These are phyloP conservation scores for Pseudopithomyces chartarum DNA, from an alignment of 2,329 filamentous ascomycete species.

Conservation along the genomic window DNA sequence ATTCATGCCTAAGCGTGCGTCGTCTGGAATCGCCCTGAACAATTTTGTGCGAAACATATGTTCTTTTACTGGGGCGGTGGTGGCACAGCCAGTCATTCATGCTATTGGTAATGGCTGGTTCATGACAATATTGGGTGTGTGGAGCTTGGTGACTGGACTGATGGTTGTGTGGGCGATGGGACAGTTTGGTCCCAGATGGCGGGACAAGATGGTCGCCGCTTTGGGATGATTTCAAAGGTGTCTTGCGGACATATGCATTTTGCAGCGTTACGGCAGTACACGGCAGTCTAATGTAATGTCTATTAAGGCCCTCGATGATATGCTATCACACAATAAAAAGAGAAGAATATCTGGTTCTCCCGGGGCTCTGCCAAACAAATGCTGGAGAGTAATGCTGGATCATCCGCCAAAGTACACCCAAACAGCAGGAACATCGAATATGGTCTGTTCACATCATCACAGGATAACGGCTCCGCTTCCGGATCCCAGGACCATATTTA, in stretches of 20 bases:
- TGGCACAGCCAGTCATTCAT: conserved; percentile 41
- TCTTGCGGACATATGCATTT: background rate
- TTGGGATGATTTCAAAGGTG: conserved; percentile 16
- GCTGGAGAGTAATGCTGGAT: background rate
- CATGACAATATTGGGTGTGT: conserved; percentile 51
- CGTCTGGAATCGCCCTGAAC: conserved; percentile 45
- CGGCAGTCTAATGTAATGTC: background rate
- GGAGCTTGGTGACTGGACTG: conserved; percentile 47
- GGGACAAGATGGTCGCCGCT: conserved; percentile 62
- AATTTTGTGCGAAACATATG: conserved; percentile 48
- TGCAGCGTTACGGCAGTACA: background rate
- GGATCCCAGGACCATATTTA: conserved; percentile 30
- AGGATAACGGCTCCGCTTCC: conserved; percentile 30
- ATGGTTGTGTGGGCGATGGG: conserved; percentile 65
- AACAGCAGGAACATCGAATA: background rate
- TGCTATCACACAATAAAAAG: background rate
- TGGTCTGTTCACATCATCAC: conserved; percentile 4
- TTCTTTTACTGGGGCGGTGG: conserved; percentile 42
- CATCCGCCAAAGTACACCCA: background rate
- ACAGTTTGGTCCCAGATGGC: conserved; percentile 66
- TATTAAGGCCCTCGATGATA: background rate
- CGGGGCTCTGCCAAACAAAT: too few relatives aligned
- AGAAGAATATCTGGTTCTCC: background rate
- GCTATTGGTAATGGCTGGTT: conserved; percentile 48
- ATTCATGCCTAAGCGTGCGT: conserved; percentile 45